Evolutionary conservation across 1,139 yeast genomes (phyloP).

Genomic region (Suhomyces guaymorum): DNA sequence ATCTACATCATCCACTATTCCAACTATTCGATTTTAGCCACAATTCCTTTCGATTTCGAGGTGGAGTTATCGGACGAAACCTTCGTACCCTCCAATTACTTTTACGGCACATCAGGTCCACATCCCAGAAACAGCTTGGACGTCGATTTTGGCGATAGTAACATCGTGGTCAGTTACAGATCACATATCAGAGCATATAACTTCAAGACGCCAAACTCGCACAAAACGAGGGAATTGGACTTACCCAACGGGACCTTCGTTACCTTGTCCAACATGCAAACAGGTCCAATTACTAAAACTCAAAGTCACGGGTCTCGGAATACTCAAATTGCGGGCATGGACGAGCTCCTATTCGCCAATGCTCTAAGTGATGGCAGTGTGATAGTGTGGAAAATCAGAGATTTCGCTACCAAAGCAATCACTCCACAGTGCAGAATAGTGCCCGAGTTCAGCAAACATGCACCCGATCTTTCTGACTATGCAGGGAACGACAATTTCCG

Average conservation of each 20-base stretch:
- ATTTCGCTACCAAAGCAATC: slow-evolving; percentile 16
- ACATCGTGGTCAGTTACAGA: slow-evolving; percentile 33
- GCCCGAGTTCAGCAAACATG: slow-evolving; percentile 23
- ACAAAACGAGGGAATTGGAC: slow-evolving; percentile 7
- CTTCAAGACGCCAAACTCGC: slow-evolving; percentile 16
- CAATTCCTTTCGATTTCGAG: slow-evolving; percentile 18
- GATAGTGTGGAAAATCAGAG: slow-evolving; percentile 44
- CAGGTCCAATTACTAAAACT: slow-evolving; percentile 3
- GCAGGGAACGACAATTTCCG: slow-evolving; percentile 5
- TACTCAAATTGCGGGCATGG: slow-evolving; percentile 46
- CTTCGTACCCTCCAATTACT: slow-evolving; percentile 7
- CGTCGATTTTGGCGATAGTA: slow-evolving; percentile 57
- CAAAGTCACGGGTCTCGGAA: slow-evolving; percentile 6
- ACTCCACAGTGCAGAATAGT: slow-evolving; percentile 22
- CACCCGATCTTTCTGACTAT: slow-evolving; percentile 16
- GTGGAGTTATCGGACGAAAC: slow-evolving; percentile 13
- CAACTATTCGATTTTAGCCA: slow-evolving; percentile 15
- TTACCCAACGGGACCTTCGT: slow-evolving; percentile 21
- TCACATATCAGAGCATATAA: slow-evolving; percentile 29
- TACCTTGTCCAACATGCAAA: slow-evolving; percentile 24
- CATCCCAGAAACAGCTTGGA: slow-evolving; percentile 22
- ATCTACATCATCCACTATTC: slow-evolving; percentile 27
- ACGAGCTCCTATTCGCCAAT: slow-evolving; percentile 53
- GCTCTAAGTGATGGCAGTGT: slow-evolving; percentile 39
- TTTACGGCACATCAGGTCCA: slow-evolving; percentile 12